These are phyloP conservation scores for Lecanicillium sp. DNA, from an alignment of 2,329 filamentous ascomycete genomes.

Conservation along the genomic window DNA sequence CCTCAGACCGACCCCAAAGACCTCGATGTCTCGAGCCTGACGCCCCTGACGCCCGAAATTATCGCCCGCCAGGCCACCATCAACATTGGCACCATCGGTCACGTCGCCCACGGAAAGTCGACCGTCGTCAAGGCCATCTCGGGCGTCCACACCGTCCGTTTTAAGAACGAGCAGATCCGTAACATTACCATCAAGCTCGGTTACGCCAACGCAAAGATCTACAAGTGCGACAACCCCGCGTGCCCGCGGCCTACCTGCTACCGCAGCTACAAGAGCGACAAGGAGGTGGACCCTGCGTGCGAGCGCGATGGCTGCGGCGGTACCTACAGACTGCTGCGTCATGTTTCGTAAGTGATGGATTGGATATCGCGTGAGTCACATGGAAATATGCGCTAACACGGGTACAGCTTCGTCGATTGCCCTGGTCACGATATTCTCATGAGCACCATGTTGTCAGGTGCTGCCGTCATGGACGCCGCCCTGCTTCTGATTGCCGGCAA, in stretches of 20 bases:
- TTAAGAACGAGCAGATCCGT: conserved; percentile 98
- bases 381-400: background rate
- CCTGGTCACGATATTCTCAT: conserved; percentile 99
- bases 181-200: conserved; percentile 99
- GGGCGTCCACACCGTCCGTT: conserved; percentile 95
- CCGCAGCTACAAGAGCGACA: conserved; percentile 96
- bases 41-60: conserved; percentile 88
- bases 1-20: conserved; percentile 90
- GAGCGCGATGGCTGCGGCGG: conserved; percentile 88
- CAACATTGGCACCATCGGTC: conserved; percentile 97
- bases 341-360: conserved; percentile 69
- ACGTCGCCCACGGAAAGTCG: conserved; percentile 98
- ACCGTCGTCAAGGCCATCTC: conserved; percentile 99
- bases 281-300: conserved; percentile 94
- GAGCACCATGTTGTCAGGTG: conserved; percentile 99
- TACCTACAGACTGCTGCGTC: conserved; percentile 80
- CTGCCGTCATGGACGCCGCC: conserved; percentile 98
- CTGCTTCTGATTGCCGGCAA: conserved; percentile 95
- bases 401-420: conserved; percentile 84
- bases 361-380: background rate
- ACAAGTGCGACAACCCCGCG: conserved; percentile 89
- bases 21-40: conserved; percentile 74
- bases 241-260: conserved; percentile 95
- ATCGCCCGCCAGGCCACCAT: conserved; percentile 97
- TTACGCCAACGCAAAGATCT: conserved; percentile 99